These are phyloP conservation scores for Trametes elegans DNA, from an alignment of 768 basidiomycete species.

Conservation along the genomic window DNA sequence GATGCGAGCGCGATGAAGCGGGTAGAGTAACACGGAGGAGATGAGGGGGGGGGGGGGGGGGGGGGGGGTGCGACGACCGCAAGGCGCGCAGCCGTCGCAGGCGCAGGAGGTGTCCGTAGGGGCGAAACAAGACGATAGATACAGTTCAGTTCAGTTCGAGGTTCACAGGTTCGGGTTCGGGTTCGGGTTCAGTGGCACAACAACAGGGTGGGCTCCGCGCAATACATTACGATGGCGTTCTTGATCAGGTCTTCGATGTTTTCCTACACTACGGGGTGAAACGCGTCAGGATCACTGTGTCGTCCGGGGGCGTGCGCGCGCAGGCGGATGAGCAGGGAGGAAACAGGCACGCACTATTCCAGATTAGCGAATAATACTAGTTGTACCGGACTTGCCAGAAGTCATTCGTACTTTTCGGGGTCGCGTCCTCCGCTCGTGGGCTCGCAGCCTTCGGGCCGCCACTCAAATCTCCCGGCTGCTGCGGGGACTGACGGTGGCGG, in stretches of 20 bases:
- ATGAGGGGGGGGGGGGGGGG: neutral
- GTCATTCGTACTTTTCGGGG: constrained; percentile 15
- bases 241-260: neutral
- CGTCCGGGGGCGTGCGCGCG: neutral
- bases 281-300: neutral
- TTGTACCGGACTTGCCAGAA: constrained; percentile 18
- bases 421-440: constrained; percentile 1
- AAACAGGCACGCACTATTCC: constrained; percentile 9
- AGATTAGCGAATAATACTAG: neutral
- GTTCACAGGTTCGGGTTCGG: neutral
- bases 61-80: neutral
- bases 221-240: neutral
- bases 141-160: neutral
- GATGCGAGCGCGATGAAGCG: no score
- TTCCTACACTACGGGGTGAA: constrained; percentile 9
- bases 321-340: neutral
- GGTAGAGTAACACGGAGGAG: neutral
- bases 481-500: neutral
- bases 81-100: no score
- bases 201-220: constrained; percentile 6
- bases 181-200: neutral
- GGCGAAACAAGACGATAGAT: constrained; percentile 5
- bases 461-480: no score
- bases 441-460: neutral
- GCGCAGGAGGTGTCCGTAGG: neutral